A percentile compares a stretch with the other conserved stretches of the same genome.
These are phyloP conservation scores for Populus nigra DNA, from an alignment of 345 rosid species.

Conservation along the genomic window DNA sequence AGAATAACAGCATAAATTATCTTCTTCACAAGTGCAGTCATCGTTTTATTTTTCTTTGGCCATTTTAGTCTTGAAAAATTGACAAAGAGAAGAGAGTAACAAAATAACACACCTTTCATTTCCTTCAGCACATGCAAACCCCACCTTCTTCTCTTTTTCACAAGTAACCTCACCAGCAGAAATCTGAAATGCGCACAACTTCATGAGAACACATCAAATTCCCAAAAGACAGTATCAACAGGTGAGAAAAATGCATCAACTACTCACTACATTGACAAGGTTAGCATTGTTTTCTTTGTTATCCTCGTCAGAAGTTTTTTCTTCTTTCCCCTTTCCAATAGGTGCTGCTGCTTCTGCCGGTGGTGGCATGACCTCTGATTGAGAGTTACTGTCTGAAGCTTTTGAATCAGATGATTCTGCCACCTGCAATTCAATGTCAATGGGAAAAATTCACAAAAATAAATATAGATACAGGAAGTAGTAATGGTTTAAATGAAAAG, in stretches of 20 bases:
- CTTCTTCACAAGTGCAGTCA: neutral
- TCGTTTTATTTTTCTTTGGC: neutral
- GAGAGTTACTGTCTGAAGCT: slow-evolving; percentile 1
- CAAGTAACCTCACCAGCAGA: slow-evolving; percentile 14
- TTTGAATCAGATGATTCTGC: slow-evolving; percentile 38
- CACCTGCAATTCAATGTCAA: slow-evolving; percentile 33
- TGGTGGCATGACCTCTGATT: slow-evolving; percentile 10
- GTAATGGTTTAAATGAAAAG: neutral
- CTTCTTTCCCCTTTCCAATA: slow-evolving; percentile 23
- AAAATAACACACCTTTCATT: slow-evolving; percentile 41
- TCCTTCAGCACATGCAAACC: slow-evolving; percentile 18
- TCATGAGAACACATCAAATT: slow-evolving; percentile 12
- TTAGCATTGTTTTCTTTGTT: slow-evolving; percentile 17
- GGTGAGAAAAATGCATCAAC: neutral
- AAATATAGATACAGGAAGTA: neutral
- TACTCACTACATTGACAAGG: slow-evolving; percentile 26
- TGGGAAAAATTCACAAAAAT: neutral
- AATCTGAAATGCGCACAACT: slow-evolving; percentile 25
- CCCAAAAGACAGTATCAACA: neutral
- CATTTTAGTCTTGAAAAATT: neutral
- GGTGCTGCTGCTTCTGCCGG: neutral
- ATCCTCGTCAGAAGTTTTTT: slow-evolving; percentile 13
- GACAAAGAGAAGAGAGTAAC: neutral
- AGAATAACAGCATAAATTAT: neutral
- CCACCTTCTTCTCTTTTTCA: slow-evolving; percentile 13